Conservation (phyloP, 805 yeast species). For the Myxozyma lipomycoides region DNA sequence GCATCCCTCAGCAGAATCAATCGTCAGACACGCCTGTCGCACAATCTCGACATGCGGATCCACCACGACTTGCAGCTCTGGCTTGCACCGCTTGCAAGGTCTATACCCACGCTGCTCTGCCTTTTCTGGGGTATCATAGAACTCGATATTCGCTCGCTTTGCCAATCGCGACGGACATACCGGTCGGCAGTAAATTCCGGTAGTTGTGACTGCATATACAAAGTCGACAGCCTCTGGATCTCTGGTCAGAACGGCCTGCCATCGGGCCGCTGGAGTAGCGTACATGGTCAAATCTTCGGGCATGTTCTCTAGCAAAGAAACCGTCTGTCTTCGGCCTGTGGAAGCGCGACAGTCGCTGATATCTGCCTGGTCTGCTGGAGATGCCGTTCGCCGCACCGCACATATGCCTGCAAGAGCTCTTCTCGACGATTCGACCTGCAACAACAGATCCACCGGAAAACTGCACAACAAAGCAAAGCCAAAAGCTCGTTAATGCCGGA, state of each 20-base stretch:
- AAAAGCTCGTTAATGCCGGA: no score
- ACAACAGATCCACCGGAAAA: no score
- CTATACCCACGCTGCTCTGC: constrained; percentile 5
- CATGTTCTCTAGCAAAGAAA: no score
- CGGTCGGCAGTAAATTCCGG: constrained; percentile 11
- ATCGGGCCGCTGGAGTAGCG: not conserved
- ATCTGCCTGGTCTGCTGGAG: no score
- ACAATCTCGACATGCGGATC: not conserved
- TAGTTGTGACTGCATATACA: constrained; percentile 30
- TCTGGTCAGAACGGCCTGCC: not conserved
- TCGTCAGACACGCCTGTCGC: constrained; percentile 1
- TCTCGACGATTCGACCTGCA: no score
- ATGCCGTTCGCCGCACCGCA: no score
- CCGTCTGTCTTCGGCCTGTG: no score
- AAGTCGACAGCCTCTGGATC: constrained; percentile 33
- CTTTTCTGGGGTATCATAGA: not conserved
- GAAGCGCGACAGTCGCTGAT: no score
- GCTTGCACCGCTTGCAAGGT: constrained; percentile 17
- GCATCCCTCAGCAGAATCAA: not conserved
- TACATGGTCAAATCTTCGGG: no score
- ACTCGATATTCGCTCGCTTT: constrained; percentile 6
- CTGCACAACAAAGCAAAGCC: no score
- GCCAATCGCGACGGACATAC: constrained; percentile 6
- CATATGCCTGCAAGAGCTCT: no score
- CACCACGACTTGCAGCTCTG: constrained; percentile 32